Base-by-base conservation (phyloP, 495 filamentous ascomycete species). In the Tuber borchii region DNA sequence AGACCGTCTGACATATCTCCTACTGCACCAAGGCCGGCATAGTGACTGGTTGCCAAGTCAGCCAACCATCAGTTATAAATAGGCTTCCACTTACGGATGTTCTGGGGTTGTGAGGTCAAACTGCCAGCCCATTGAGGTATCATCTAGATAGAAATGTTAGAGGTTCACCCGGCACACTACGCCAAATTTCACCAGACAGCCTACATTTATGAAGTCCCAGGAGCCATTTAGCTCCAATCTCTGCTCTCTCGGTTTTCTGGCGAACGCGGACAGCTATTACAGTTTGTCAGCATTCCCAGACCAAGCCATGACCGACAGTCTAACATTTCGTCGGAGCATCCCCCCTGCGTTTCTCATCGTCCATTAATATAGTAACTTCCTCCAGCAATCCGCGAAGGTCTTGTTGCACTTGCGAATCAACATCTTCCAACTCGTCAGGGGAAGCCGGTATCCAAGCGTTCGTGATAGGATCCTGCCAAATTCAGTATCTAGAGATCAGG, bases 1-100 rank as follows among this genome's bases (percentile, higher is more conserved):
- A 87, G 78, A n/a, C 56, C 37, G 78, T 87, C 86, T 2, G 83
- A 78, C 74, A 87, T 86, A 77, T 87, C 86, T 14, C 75, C 78
- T 10, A 87, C 77, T 7, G 84, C 82, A 40, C 86, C 86, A 22
- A 87, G 78, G 71, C 83, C 82, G 14, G 84, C 84, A 79, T 87
- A 87, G 76, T 83, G 69, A 19, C 81, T 83, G 12, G 34, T 40
- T 22, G 40, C 46, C 34, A 40, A 48, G 48, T 43, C 73, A 73
- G 26, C 31, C 45, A 61, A 34, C 39, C 34, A 31, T 43, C n/a
- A 22, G 34, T 9, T 43, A 16, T 45, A 46, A 40, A n/a, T 22
- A 14, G 26, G 51, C 22, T 68, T 7, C 31, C 48, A 78, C 80
- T 79, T 74, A 82, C 80, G 80, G 80, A 65, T 82, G 80, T 69